phyloP scores from a whole-genome alignment of 345 rosid genomes.

The Reutealis trisperma region DNA sequence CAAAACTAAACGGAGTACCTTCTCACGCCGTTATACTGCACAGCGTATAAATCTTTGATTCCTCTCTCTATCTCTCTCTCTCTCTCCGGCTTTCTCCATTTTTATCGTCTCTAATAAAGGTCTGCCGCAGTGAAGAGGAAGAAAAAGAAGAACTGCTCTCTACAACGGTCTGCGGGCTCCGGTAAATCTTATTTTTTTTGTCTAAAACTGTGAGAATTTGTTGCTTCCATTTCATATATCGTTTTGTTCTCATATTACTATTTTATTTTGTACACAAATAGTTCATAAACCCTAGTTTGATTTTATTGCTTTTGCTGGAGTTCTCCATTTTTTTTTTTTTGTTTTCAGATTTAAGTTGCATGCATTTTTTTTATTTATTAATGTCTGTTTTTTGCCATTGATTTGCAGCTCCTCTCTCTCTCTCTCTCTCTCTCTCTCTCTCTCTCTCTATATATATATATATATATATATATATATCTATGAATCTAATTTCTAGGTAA shows the following conservation, averaged over 20 bases:
- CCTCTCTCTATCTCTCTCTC: slow-evolving; percentile 3
- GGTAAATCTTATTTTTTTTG: not conserved
- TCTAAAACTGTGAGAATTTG: not conserved
- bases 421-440: too few species aligned
- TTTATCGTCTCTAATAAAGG: too few species aligned
- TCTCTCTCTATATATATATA: too few species aligned
- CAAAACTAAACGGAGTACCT: not conserved
- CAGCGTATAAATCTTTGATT: not conserved
- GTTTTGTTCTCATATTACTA: too few species aligned
- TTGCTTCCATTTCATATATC: not conserved
- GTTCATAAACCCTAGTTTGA: slow-evolving; percentile 21
- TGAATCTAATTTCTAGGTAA: too few species aligned
- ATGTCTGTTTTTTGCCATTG: not conserved
- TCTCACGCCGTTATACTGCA: slow-evolving; percentile 9
- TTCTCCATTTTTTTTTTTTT: not conserved
- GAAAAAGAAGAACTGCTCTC: not conserved
- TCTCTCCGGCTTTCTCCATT: not conserved
- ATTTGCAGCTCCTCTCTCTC: not conserved
- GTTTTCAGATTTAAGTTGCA: not conserved
- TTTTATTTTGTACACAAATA: not conserved
- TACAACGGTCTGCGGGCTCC: not conserved
- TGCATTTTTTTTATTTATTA: not conserved
- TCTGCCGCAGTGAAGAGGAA: not conserved
- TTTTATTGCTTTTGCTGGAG: not conserved
- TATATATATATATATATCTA: not conserved